phyloP scores from a whole-genome alignment of 176 grass and related monocot species.

The Ampelocalamus luodianensis region DNA sequence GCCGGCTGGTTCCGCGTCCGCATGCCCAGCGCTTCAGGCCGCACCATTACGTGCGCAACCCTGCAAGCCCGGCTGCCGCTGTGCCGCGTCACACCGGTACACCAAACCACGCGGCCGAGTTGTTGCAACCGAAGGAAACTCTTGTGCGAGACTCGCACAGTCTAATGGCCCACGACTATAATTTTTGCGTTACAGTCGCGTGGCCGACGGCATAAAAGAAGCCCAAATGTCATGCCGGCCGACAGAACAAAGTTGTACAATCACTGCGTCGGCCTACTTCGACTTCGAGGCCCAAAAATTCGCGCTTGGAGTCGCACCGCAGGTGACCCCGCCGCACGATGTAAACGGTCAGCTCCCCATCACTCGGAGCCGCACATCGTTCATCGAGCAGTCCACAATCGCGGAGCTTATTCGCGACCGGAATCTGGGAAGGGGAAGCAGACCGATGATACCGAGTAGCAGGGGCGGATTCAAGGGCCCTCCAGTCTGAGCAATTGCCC shows the following conservation, averaged over 20 bases:
- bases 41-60: background rate
- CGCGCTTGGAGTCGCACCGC: background rate
- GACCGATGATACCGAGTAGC: too few relatives aligned
- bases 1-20: too few relatives aligned
- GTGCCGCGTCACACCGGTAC: background rate
- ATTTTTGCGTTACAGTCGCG: background rate
- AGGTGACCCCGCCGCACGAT: background rate
- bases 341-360: background rate
- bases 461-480: too few relatives aligned
- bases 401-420: background rate
- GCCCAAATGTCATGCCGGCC: background rate
- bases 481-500: too few relatives aligned
- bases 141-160: too few relatives aligned
- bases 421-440: background rate
- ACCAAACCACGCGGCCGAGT: background rate
- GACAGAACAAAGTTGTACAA: background rate
- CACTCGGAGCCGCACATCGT: background rate
- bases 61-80: background rate
- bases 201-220: background rate
- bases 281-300: background rate
- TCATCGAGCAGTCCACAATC: background rate
- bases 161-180: background rate
- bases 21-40: too few relatives aligned
- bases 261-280: background rate
- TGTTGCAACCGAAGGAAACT: too few relatives aligned